Evolutionary conservation across 2,329 filamentous ascomycete genomes (phyloP), one percentile per base, ranked within the genome.

Genomic region (Pseudocercospora fuligena): DNA sequence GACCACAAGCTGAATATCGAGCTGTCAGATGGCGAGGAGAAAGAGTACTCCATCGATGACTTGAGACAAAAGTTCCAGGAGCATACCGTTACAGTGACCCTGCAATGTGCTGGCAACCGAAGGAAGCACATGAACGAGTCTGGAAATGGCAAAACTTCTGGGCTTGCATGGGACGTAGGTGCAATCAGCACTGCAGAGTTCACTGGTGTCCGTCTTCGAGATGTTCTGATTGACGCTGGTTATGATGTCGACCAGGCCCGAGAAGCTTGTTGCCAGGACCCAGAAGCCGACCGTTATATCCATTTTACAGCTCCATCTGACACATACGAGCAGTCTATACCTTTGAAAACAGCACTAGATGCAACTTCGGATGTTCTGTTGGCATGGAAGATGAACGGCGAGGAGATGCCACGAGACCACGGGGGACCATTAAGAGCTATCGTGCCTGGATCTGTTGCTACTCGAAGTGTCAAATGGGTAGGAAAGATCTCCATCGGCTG

Each of bases 381-480:
- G 0, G 87, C 86, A 0, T 92, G 88, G 88, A 87, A 90, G 72
- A 92, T 92, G 89, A 92, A 92, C 69, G 89, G 86, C 5, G 80
- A 89, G 67, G 82, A 83, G 0, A 80, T 92, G 0, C 89, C 89
- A 0, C 83, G 81, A 11, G 90, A 91, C 66, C 90, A 92, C 66
- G 89, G 89, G 0, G 88, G 82, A 25, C 89, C 89, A 0, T 78
- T 92, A 0, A 83, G 89, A 5, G 81, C 84, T 0, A 83, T 91
- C 0, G 88, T 90, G 0, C 82, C 89, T 4, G 77, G 77, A 11
- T 90, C 90, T 69, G 90, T 91, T 65, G 89, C 89, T 0, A 89
- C 89, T 0, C 77, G 87, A n/a, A 86, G 83, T 66, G 84, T 86
- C 65, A 89, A 89, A 74, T 89, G 88, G 88, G 80, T 89, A 0